Evolutionary conservation across 2,329 filamentous ascomycete genomes (phyloP), one percentile per base, ranked within the genome.

Genomic region (Penicillium sp.): DNA sequence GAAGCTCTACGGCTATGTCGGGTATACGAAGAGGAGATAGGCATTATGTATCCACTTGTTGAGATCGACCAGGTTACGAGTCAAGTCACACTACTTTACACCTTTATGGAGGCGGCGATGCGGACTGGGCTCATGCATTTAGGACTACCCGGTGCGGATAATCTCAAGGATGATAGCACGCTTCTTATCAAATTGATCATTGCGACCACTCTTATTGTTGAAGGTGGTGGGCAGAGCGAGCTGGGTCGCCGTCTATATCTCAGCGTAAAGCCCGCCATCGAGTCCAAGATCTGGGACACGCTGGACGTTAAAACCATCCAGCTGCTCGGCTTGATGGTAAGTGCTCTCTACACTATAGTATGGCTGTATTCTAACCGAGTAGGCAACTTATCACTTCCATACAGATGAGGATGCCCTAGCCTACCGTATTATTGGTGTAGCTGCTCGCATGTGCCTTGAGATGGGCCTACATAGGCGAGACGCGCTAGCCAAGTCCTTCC

Each of bases 21-120:
- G 15, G 82, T 96, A 0, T 94, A 95, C 72, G 91, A 96, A 67
- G 93, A 97, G 70, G 93, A 97, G 74, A 89, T 96, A 70, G 92
- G 92, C 48, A 86, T 94, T 70, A 96, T 97, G 92, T 97, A 96
- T 74, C 94, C 94, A 0, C 86, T 97, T 4, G 76, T 96, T 51
- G 86, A 91, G 67, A 90, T 96, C 41, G 86, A 90, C 47, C 84
- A 84, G 47, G 81, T 96, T 45, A 88, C 91, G 44, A 81, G 82
- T 6, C 91, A 96, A 73, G 88, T 89, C 7, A 88, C 86, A 64
- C 83, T 84, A 62, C 80, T 97, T 1, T 89, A 89, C 60, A 83
- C 86, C 0, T 95, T 91, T 74, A 88, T 95, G 72, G 90, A 93
- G 67, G 85, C 88, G 31, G 87, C 87, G 17, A 76, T 83, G 30